Percentiles rank a stretch among this genome's conserved stretches.
These are phyloP conservation scores for Vitis amurensis DNA, from an alignment of 164 flowering plant species.

Conservation along the genomic window DNA sequence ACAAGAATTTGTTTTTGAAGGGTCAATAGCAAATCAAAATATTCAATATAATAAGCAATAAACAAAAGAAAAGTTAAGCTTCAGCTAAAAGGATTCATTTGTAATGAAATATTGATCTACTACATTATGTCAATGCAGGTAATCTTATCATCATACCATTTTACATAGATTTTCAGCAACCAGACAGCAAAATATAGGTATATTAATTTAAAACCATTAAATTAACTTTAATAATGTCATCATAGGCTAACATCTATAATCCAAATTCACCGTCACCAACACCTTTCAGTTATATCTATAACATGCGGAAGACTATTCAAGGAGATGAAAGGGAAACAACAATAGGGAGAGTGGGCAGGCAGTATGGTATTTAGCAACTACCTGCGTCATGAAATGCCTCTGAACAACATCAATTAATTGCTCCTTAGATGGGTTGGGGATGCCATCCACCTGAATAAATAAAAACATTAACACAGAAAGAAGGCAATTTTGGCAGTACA, in stretches of 20 bases:
- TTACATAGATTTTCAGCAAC: too few species aligned
- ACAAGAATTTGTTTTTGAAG: background rate
- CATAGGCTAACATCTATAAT: too few species aligned
- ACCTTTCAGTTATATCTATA: background rate
- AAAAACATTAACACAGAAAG: background rate
- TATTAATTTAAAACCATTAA: too few species aligned
- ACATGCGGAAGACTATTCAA: background rate
- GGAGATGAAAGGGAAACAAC: too few species aligned
- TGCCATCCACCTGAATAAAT: conserved; percentile 56
- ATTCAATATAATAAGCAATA: background rate
- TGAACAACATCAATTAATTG: conserved; percentile 84
- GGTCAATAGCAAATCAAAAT: conserved; percentile 2
- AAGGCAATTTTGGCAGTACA: background rate
- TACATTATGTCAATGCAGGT: too few species aligned
- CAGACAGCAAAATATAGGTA: too few species aligned
- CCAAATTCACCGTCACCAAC: too few species aligned
- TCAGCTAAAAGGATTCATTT: too few species aligned
- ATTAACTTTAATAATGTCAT: too few species aligned
- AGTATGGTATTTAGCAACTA: conserved; percentile 15
- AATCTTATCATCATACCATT: too few species aligned
- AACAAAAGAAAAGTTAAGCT: background rate
- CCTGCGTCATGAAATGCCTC: conserved; percentile 96
- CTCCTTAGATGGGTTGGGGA: conserved; percentile 87
- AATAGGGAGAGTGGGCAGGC: too few species aligned
- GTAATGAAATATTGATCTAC: too few species aligned